Percentiles rank a stretch among this genome's conserved stretches.
These are phyloP conservation scores for Neurospora sp. DNA, from an alignment of 495 filamentous ascomycete genomes.

Conservation along the genomic window DNA sequence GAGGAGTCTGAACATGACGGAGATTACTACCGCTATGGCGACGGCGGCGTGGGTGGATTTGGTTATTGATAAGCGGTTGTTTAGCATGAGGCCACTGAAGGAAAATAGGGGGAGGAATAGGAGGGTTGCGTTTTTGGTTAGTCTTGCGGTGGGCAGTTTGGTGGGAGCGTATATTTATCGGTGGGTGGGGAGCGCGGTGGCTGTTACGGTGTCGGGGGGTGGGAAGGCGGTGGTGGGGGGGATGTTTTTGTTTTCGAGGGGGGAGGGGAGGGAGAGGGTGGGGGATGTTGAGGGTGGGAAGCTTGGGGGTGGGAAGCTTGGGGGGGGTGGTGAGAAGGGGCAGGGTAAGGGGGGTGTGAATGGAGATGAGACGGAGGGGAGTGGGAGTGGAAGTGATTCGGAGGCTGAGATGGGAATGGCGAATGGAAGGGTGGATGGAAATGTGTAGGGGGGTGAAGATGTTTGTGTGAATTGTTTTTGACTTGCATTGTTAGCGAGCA, in stretches of 20 bases:
- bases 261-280: constrained; percentile 17
- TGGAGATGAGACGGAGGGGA: neutral
- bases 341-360: neutral
- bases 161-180: constrained; percentile 40
- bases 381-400: neutral
- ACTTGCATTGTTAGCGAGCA: neutral
- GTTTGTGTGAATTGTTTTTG: neutral
- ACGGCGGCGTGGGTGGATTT: constrained; percentile 55
- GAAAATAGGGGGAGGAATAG: constrained; percentile 43
- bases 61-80: constrained; percentile 42
- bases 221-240: constrained; percentile 35
- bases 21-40: constrained; percentile 59
- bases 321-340: neutral
- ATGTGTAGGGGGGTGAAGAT: neutral
- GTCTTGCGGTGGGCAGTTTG: constrained; percentile 42
- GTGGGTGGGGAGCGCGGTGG: constrained; percentile 28
- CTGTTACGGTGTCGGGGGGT: constrained; percentile 29
- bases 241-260: constrained; percentile 33
- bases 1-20: constrained; percentile 43
- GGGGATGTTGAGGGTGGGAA: constrained; percentile 4
- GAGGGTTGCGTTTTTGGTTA: constrained; percentile 38
- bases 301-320: neutral
- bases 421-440: neutral
- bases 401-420: neutral
- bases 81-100: constrained; percentile 4